These are phyloP conservation scores for Penicillium sp. DNA, from an alignment of 2,329 filamentous ascomycete genomes.

Conservation along the genomic window DNA sequence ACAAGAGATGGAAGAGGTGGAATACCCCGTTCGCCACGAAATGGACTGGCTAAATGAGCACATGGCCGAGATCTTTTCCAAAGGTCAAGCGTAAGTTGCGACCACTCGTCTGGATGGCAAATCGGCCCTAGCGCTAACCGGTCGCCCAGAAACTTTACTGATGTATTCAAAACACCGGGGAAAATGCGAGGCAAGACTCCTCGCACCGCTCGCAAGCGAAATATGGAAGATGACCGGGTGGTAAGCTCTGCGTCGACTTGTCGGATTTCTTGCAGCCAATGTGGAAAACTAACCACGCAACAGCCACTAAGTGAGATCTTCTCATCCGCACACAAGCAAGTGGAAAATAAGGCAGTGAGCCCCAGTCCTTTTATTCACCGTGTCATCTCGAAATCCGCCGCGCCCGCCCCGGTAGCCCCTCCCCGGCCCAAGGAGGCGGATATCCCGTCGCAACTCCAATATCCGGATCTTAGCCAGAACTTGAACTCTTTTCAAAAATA, in stretches of 20 bases:
- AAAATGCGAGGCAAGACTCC: constrained; percentile 56
- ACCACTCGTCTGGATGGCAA: constrained; percentile 12
- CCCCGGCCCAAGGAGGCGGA: constrained; percentile 23
- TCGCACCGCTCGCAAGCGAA: constrained; percentile 49
- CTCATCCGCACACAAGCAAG: constrained; percentile 44
- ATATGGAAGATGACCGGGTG: constrained; percentile 47
- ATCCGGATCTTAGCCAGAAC: constrained; percentile 36
- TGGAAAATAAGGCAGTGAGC: constrained; percentile 35
- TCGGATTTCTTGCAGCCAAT: constrained; percentile 6
- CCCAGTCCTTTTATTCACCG: constrained; percentile 41
- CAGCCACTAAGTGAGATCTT: constrained; percentile 56
- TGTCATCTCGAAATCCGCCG: constrained; percentile 36
- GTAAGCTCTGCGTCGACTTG: constrained; percentile 37
- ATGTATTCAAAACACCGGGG: constrained; percentile 79
- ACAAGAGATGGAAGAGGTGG: constrained; percentile 89
- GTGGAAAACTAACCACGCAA: constrained; percentile 10
- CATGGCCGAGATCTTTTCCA: constrained; percentile 91
- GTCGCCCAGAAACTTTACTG: constrained; percentile 75
- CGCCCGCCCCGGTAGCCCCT: constrained; percentile 16
- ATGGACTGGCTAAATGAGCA: constrained; percentile 98
- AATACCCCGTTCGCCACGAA: constrained; percentile 89
- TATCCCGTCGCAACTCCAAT: constrained; percentile 30
- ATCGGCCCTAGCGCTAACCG: constrained; percentile 32
- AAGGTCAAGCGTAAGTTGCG: constrained; percentile 76
- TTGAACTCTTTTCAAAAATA: constrained; percentile 46